Percentiles rank a stretch among this genome's conserved stretches.
These are phyloP conservation scores for Pinus albicaulis DNA, from an alignment of 75 land plant genomes.

Conservation along the genomic window DNA sequence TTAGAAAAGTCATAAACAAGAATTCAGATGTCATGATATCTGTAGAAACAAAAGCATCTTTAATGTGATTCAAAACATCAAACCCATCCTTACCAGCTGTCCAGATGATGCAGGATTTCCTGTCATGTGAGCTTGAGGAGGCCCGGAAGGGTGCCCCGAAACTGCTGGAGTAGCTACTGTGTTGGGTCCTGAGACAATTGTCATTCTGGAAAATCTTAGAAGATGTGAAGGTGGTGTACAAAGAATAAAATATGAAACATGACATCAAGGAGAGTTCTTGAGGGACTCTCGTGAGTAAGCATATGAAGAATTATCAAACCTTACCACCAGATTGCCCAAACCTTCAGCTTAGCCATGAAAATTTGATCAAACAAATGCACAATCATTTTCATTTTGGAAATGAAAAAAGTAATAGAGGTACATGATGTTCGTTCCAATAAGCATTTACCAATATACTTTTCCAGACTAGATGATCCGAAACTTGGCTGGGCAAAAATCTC, in stretches of 20 bases:
- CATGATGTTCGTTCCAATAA: no score
- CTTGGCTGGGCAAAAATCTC: no score
- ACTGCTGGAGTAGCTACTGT: background rate
- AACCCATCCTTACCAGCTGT: slow-evolving; percentile 1
- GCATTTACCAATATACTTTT: no score
- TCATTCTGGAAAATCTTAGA: background rate
- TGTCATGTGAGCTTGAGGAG: slow-evolving; percentile 12
- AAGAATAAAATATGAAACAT: background rate
- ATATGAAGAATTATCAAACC: no score
- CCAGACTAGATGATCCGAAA: no score
- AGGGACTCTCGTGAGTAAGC: no score
- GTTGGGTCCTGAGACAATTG: background rate
- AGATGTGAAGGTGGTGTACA: background rate
- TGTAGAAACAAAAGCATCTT: background rate
- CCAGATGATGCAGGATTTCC: slow-evolving; percentile 5
- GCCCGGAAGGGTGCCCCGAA: slow-evolving; percentile 6
- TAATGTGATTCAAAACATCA: background rate
- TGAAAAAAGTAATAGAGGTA: no score
- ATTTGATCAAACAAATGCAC: no score
- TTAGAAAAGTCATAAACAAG: background rate
- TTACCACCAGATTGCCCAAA: no score
- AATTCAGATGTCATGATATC: background rate
- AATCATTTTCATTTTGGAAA: no score
- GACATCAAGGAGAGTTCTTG: background rate
- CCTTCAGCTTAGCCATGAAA: no score